Base-by-base conservation (phyloP, 2,329 filamentous ascomycete species). In the Pseudogymnoascus sp. region DNA sequence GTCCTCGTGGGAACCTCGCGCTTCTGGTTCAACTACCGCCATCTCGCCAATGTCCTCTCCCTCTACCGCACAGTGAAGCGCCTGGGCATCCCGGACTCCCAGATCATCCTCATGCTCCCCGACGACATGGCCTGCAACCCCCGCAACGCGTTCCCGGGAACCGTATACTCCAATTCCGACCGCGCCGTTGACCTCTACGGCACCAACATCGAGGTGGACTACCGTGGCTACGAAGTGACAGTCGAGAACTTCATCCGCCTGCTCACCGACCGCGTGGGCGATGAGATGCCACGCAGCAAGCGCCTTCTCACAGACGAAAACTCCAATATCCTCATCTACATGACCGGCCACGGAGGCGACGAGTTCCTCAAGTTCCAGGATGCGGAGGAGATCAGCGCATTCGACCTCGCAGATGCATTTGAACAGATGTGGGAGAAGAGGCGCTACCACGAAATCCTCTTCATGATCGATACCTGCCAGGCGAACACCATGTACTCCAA, bases 371-470 rank as follows among this genome's bases (percentile, higher is more conserved):
- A 99, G 75, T 99, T 99, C 72, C 94, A 99, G 75, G 94, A 99
- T 70, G 91, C 92, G 6, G 94, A 99, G 75, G 94, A 99, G 77
- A 97, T 99, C 68, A 92, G 91, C 62, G 92, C 92, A 0, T 97
- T 95, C 74, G 94, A 99, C 77, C 79, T 99, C 63, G 94, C 95
- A 4, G 91, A 99, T 75, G 94, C 94, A 0, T 97, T 99, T 74
- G 92, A 95, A 76, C 93, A 99, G 80, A 99, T 99, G 94, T 97
- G 92, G 90, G 94, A 99, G 82, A 99, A 99, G 85, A 95, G 95
- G 79, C 88, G 94, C 80, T 99, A 97, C 76, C 91, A 97, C 74
- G 94, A 99, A 76, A 87, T 99, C 69, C 84, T 99, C 63, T 99
- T 99, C 80, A 99, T 99, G 94, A 99, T 99, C 76, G 94, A 99